Percentiles rank a stretch among this genome's conserved stretches.
Conservation (phyloP, 768 basidiomycete species). For the Kwoniella europaea region DNA sequence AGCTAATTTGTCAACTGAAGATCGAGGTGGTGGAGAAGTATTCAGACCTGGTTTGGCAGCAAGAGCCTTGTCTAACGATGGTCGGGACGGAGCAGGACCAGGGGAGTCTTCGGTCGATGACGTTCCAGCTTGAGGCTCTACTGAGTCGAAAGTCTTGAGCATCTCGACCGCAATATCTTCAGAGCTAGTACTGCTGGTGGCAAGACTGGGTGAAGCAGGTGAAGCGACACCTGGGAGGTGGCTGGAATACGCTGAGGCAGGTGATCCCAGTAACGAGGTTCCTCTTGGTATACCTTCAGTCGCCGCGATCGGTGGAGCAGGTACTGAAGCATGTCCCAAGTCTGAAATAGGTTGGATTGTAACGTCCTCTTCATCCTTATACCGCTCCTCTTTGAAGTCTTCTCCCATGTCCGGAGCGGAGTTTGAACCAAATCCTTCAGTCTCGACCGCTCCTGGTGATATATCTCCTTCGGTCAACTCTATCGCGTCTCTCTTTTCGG, state of each 20-base stretch:
- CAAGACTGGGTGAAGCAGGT: neutral
- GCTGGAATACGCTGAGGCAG: neutral
- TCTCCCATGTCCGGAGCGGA: neutral
- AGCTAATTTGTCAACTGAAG: neutral
- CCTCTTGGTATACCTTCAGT: neutral
- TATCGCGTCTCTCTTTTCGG: neutral
- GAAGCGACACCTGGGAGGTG: neutral
- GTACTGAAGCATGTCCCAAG: neutral
- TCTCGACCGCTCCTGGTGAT: neutral
- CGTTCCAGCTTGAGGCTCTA: neutral
- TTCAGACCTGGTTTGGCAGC: neutral
- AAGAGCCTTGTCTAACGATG: neutral
- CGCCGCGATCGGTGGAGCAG: neutral
- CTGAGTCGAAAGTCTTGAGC: neutral
- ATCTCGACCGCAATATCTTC: neutral
- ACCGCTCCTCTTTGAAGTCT: neutral
- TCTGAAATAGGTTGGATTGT: neutral
- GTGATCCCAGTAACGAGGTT: neutral
- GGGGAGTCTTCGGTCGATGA: neutral
- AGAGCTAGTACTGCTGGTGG: neutral
- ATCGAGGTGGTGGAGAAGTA: neutral
- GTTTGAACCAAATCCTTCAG: neutral
- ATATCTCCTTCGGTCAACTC: neutral
- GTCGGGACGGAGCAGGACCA: neutral
- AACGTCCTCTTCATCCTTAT: slow-evolving; percentile 3